Percentiles rank a stretch among this genome's conserved stretches.
These are phyloP conservation scores for Pyrenochaeta sp. DNA, from an alignment of 2,329 filamentous ascomycete species.

Conservation along the genomic window DNA sequence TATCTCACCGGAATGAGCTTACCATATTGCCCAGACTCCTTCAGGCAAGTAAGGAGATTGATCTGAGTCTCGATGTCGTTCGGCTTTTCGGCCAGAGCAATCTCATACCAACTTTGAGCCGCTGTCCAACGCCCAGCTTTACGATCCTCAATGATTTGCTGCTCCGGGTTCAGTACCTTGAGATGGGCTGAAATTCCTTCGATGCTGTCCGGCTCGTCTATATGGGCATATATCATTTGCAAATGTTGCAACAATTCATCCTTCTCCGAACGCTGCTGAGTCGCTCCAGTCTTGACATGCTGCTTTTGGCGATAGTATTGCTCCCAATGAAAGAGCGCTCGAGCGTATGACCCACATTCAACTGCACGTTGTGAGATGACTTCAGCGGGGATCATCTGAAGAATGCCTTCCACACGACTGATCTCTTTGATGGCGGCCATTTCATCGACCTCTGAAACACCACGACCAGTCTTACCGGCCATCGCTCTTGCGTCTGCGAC, in stretches of 20 bases:
- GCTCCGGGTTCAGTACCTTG: slow-evolving; percentile 86
- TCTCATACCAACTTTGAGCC: slow-evolving; percentile 97
- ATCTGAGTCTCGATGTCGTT: slow-evolving; percentile 79
- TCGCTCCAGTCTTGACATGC: slow-evolving; percentile 53
- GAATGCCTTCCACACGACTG: slow-evolving; percentile 74
- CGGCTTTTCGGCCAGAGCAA: slow-evolving; percentile 82
- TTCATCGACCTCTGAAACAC: slow-evolving; percentile 59
- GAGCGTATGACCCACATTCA: slow-evolving; percentile 92
- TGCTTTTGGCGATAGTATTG: slow-evolving; percentile 76
- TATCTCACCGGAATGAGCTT: slow-evolving; percentile 36
- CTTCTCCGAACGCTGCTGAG: slow-evolving; percentile 61
- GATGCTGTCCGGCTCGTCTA: slow-evolving; percentile 96
- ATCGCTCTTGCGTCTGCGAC: slow-evolving; percentile 51
- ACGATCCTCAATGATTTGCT: slow-evolving; percentile 90
- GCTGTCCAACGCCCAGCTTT: slow-evolving; percentile 94
- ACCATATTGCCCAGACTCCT: slow-evolving; percentile 96
- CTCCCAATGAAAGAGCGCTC: slow-evolving; percentile 93
- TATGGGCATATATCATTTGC: slow-evolving; percentile 94
- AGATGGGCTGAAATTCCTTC: slow-evolving; percentile 92
- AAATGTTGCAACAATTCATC: slow-evolving; percentile 77
- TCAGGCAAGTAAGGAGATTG: slow-evolving; percentile 85
- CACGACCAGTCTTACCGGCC: slow-evolving; percentile 55
- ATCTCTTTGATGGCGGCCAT: slow-evolving; percentile 63
- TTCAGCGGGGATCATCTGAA: slow-evolving; percentile 74
- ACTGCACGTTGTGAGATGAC: slow-evolving; percentile 83